Conservation (phyloP, 2,329 filamentous ascomycete species). For the Drechslerella coelobrocha region DNA sequence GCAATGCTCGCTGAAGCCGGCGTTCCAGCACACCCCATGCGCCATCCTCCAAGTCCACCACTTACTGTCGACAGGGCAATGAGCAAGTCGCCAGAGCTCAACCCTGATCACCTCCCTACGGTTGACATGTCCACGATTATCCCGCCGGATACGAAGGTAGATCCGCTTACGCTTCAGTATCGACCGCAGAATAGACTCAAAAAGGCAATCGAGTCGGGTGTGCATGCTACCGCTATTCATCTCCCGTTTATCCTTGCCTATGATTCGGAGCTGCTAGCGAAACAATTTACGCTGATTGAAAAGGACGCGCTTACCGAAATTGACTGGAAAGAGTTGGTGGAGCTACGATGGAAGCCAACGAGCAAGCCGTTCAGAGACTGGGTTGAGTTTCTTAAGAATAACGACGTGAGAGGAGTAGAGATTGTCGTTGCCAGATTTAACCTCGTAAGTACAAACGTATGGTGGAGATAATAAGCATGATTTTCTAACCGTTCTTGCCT, state of each 20-base stretch:
- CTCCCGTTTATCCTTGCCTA: conserved; percentile 82
- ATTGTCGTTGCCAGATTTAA: conserved; percentile 87
- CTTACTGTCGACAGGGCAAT: conserved; percentile 50
- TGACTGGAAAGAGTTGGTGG: conserved; percentile 85
- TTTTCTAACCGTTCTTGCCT: no score
- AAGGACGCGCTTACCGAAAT: conserved; percentile 86
- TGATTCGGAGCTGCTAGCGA: conserved; percentile 77
- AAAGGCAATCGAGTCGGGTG: conserved; percentile 32
- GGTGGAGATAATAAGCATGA: no score
- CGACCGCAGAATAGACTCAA: conserved; percentile 29
- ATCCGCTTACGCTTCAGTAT: conserved; percentile 38
- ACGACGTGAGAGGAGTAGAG: conserved; percentile 77
- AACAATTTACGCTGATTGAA: conserved; percentile 84
- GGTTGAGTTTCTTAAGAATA: conserved; percentile 78
- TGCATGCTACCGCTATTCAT: conserved; percentile 63
- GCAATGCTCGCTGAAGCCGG: conserved; percentile 55
- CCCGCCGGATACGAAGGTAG: conserved; percentile 42
- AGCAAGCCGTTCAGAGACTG: conserved; percentile 74
- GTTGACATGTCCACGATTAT: conserved; percentile 43
- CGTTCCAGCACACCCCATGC: conserved; percentile 56
- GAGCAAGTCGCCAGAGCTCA: conserved; percentile 40
- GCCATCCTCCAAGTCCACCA: conserved; percentile 55
- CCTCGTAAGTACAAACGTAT: no score
- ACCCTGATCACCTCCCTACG: conserved; percentile 16
- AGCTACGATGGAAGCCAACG: conserved; percentile 80